Evolutionary conservation across 495 filamentous ascomycete genomes (phyloP).

Genomic region (Cercophora scortea): DNA sequence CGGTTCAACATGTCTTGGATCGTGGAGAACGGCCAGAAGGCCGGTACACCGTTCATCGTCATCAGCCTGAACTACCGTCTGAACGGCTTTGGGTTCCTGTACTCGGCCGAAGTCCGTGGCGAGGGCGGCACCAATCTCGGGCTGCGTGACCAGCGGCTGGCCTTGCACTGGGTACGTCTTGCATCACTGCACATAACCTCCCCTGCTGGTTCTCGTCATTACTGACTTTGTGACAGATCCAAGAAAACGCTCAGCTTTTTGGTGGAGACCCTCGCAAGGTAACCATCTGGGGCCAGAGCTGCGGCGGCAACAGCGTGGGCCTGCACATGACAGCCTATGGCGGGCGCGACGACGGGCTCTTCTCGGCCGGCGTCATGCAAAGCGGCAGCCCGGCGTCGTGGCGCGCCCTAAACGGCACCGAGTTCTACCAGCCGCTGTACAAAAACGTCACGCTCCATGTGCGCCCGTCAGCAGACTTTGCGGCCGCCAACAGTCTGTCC

Average conservation of each 20-base stretch:
- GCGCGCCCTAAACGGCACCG: slow-evolving; percentile 10
- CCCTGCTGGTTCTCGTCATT: no score
- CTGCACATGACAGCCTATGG: slow-evolving; percentile 45
- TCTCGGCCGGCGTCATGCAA: slow-evolving; percentile 30
- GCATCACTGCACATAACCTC: no score
- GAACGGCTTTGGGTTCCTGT: slow-evolving; percentile 2
- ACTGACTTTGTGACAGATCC: slow-evolving; percentile 22
- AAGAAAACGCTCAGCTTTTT: slow-evolving; percentile 50
- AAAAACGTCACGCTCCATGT: background rate
- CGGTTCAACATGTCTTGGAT: slow-evolving; percentile 45
- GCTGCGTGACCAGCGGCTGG: slow-evolving; percentile 35
- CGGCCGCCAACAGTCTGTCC: background rate
- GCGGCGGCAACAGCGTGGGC: slow-evolving; percentile 45
- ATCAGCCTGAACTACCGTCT: slow-evolving; percentile 21
- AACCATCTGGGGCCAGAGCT: slow-evolving; percentile 37
- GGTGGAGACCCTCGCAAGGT: slow-evolving; percentile 36
- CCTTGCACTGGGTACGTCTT: slow-evolving; percentile 23
- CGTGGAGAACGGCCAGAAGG: slow-evolving; percentile 12
- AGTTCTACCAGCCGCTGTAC: background rate
- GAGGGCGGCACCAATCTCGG: slow-evolving; percentile 29
- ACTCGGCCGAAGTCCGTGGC: background rate
- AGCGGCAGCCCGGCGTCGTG: slow-evolving; percentile 4
- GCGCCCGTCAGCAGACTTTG: background rate
- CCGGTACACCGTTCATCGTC: slow-evolving; percentile 36
- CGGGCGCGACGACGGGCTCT: slow-evolving; percentile 39